phyloP scores from a whole-genome alignment of 208 protist species.

The Leishmania mexicana region DNA sequence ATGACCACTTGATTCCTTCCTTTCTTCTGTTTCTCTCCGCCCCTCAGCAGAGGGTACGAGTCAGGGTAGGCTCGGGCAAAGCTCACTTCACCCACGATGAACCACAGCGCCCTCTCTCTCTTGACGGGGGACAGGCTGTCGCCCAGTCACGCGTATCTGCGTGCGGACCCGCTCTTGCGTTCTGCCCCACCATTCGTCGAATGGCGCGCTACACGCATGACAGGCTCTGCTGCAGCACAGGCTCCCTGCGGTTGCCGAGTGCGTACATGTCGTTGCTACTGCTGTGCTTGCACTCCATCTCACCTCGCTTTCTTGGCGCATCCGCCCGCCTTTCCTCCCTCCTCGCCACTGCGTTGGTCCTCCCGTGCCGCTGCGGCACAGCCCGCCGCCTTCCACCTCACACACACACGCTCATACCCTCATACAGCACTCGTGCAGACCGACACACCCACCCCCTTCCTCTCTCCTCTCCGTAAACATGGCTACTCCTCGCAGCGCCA shows the following conservation, averaged over 20 bases:
- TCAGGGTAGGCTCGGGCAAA: constrained; percentile 19
- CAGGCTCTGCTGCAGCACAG: neutral
- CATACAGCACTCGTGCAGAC: neutral
- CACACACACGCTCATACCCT: neutral
- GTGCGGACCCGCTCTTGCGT: neutral
- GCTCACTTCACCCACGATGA: neutral
- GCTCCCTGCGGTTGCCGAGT: neutral
- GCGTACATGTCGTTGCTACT: neutral
- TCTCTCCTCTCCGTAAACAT: constrained; percentile 26
- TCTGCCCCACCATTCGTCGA: neutral
- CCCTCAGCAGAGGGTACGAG: constrained; percentile 18
- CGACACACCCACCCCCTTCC: neutral
- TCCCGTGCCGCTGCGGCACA: neutral
- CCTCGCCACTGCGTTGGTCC: neutral
- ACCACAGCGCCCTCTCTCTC: neutral
- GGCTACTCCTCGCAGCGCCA: constrained; percentile 68
- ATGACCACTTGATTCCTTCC: constrained; percentile 9
- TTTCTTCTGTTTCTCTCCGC: constrained; percentile 8
- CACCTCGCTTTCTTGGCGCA: neutral
- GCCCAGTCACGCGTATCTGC: neutral
- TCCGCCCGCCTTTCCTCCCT: neutral
- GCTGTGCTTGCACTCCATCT: neutral
- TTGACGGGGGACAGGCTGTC: neutral
- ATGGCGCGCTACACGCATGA: neutral
- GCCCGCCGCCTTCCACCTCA: neutral